Base-by-base conservation (phyloP, 805 yeast species). In the Candida sphagnicola region DNA sequence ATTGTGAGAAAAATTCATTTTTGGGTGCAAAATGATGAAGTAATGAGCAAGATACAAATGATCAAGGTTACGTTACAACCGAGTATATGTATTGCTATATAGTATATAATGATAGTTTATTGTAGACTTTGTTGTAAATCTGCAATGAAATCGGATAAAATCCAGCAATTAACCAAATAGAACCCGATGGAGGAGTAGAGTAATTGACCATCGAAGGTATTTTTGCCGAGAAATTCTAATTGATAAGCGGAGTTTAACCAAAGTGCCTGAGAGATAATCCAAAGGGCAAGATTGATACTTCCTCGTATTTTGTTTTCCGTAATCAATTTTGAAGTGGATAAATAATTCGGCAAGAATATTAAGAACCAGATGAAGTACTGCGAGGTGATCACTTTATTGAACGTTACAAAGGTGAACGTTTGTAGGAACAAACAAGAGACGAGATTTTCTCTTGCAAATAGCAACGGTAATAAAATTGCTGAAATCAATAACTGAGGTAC, bases 301-400 rank as follows among this genome's bases (percentile, higher is more conserved):
- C 85, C 85, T 35, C 59, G 54, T 15, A 33, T 34, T 34, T 56
- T 56, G 3, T 50, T 38, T 0, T 39, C 43, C 0, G 56, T 44
- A 1, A 62, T 41, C 1, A 59, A 40, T 2, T 51, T 56, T 0
- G 87, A 68, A 6, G 62, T 54, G 2, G 81, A 67, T 5, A 88
- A 56, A 50, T 67, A 82, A 39, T 85, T 77, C 2, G 99, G 98
- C 31, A 91, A 59, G 47, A 90, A 78, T 11, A 89, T 85, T 49
- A 93, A 63, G 53, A 84, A 93, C 99, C 99, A 93, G 45, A 91
- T 78, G 61, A 93, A 93, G 61, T 93, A 93, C 64, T 93, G 99
- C 1, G 96, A 87, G 0, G 99, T 93, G 52, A 89, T 65, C 44
- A 91, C 90, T 44, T 69, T 69, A 49, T 69, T 69, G 47, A 67